A percentile compares a stretch with the other conserved stretches of the same genome.
Evolutionary conservation across 2,329 filamentous ascomycete species (phyloP).

Genomic region (Cercospora zeae-maydis): DNA sequence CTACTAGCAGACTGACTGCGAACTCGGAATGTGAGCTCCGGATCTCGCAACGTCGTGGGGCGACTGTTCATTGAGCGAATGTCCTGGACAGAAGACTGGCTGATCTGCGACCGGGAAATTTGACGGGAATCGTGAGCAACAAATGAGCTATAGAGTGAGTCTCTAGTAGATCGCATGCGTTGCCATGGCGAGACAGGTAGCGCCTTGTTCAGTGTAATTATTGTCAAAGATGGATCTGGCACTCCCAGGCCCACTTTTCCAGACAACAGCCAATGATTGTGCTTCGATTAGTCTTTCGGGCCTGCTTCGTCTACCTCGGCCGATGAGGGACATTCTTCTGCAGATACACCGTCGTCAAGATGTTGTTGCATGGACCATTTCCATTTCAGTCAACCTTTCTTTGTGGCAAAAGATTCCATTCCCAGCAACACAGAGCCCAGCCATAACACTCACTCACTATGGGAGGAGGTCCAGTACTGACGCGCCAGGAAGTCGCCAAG

Average conservation of each 20-base stretch:
- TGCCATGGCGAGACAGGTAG: no score
- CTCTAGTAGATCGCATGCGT: no score
- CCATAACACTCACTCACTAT: constrained; percentile 1
- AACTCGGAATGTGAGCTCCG: no score
- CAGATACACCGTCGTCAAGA: neutral
- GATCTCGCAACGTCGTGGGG: no score
- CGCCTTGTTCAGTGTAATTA: no score
- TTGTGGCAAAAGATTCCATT: neutral
- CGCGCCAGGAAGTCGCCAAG: constrained; percentile 34
- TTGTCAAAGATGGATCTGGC: no score
- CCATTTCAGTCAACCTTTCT: neutral
- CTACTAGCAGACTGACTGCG: no score
- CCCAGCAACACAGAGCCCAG: neutral
- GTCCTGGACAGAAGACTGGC: no score
- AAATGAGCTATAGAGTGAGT: no score
- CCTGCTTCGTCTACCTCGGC: constrained; percentile 4
- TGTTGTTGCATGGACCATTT: neutral
- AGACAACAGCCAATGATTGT: neutral
- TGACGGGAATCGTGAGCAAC: no score
- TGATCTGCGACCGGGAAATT: no score
- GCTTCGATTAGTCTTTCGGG: constrained; percentile 8
- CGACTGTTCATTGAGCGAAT: no score
- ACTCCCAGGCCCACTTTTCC: neutral
- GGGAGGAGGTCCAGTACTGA: constrained; percentile 15
- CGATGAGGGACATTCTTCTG: neutral